Evolutionary conservation across 1,139 yeast species (phyloP), one percentile per base, ranked within the genome.

Genomic region (Debaryomyces psychrophilus): DNA sequence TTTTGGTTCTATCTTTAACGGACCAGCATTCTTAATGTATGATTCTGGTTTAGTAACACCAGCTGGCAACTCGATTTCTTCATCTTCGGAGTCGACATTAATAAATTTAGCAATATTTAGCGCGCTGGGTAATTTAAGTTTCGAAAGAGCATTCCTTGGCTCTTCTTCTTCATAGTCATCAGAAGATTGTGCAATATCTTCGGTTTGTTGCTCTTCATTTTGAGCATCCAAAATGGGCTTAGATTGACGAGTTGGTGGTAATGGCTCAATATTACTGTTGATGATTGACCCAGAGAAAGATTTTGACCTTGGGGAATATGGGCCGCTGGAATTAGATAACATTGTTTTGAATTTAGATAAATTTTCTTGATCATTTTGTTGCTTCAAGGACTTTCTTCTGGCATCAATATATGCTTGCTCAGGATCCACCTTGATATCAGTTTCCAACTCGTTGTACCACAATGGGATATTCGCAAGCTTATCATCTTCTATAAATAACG

Each of bases 1-100:
- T 65, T 93, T 93, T 28, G 98, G 95, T 71, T 93, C 99, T 47
- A 93, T 90, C 66, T 87, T 90, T 49, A 90, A 81, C 2, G 97
- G 95, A 5, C 97, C 97, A 31, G 93, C 84, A 63, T 90, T 90
- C 62, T 92, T 88, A 59, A 93, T 77, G 69, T 87, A 82, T 42
- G 77, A 71, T 9, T 79, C 82, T 43, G 99, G 99, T 61, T 85
- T 87, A 43, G 77, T 74, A 14, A 93, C 98, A 20, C 98, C 98
- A 4, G 88, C 83, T 5, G 99, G 99, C 49, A 93, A 73, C 29
- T 79, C 83, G 39, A 90, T 79, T 63, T 92, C 97, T 53, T 74
- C 79, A 50, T 89, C 97, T 65, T 92, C 98, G 2, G 95, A 85
- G 62, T 90, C 97, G 50, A 85, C 79, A 49, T 85, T 88, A 40